A percentile compares a stretch with the other conserved stretches of the same genome.
These are phyloP conservation scores for Pestalotiopsis sp. DNA, from an alignment of 2,329 filamentous ascomycete species.

Conservation along the genomic window DNA sequence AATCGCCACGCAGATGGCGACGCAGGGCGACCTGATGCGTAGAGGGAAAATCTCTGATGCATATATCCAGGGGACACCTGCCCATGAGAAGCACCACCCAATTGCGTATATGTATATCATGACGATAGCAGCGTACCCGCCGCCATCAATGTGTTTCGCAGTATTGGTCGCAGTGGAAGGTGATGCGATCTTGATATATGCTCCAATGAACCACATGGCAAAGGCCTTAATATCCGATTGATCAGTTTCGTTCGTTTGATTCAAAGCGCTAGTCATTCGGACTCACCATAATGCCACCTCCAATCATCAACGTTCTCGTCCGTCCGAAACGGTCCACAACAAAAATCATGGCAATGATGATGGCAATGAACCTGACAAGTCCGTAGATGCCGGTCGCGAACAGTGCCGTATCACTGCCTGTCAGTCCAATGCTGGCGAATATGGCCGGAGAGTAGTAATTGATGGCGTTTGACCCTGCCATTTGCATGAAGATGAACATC, in stretches of 20 bases:
- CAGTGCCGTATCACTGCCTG: conserved; percentile 46
- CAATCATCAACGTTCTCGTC: conserved; percentile 22
- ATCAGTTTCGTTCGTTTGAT: background rate
- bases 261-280: background rate
- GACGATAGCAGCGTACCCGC: conserved; percentile 21
- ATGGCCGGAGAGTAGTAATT: conserved; percentile 76
- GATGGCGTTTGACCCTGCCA: conserved; percentile 60
- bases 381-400: conserved; percentile 76
- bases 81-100: conserved; percentile 28
- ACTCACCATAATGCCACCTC: conserved; percentile 22
- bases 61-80: conserved; percentile 29
- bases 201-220: conserved; percentile 29
- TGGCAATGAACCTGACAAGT: conserved; percentile 72
- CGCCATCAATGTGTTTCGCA: conserved; percentile 12
- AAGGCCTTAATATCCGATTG: background rate
- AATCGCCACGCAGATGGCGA: conserved; percentile 24
- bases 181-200: conserved; percentile 22
- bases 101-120: conserved; percentile 25
- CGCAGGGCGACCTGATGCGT: conserved; percentile 25
- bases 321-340: conserved; percentile 27
- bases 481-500: conserved; percentile 5
- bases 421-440: conserved; percentile 58
- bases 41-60: conserved; percentile 29
- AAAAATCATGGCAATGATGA: conserved; percentile 55
- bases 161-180: conserved; percentile 8